A percentile compares a stretch with the other conserved stretches of the same genome.
Conservation (phyloP, 1,284 basidiomycete species). For the Entoloma clypeatum region DNA sequence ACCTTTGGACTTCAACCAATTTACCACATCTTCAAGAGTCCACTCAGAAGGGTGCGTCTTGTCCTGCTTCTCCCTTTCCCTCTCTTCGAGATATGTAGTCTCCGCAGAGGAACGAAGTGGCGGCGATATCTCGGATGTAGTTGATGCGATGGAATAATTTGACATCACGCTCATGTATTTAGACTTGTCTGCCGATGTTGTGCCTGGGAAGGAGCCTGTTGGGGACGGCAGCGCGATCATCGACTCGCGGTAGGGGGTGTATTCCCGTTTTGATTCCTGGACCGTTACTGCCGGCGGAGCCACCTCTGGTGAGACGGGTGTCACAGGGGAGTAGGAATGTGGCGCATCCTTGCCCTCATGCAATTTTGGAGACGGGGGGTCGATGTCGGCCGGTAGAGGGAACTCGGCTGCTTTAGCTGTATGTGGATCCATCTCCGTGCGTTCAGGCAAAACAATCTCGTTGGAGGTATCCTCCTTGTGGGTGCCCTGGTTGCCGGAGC, state of each 20-base stretch:
- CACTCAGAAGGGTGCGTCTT: slow-evolving; percentile 66
- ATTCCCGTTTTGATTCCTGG: slow-evolving; percentile 9
- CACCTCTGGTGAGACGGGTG: slow-evolving; percentile 12
- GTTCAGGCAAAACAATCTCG: slow-evolving; percentile 26
- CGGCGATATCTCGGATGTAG: slow-evolving; percentile 12
- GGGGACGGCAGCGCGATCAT: slow-evolving; percentile 37
- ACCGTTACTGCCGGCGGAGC: neutral
- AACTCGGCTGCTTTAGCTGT: slow-evolving; percentile 45
- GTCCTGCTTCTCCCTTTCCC: slow-evolving; percentile 23
- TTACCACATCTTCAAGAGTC: slow-evolving; percentile 86
- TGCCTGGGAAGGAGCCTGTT: slow-evolving; percentile 30
- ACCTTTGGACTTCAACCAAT: slow-evolving; percentile 83
- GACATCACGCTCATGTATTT: slow-evolving; percentile 30
- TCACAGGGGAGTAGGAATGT: slow-evolving; percentile 20
- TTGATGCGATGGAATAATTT: slow-evolving; percentile 18
- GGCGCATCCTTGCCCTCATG: too few species aligned
- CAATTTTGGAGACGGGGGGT: too few species aligned
- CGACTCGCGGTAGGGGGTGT: slow-evolving; percentile 19
- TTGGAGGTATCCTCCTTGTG: slow-evolving; percentile 6
- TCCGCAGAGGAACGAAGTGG: slow-evolving; percentile 14
- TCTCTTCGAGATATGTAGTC: slow-evolving; percentile 16
- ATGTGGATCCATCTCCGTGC: slow-evolving; percentile 33
- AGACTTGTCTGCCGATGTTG: slow-evolving; percentile 26
- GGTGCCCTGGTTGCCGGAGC: slow-evolving; percentile 4
- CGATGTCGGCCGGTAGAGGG: too few species aligned